These are phyloP conservation scores for Hericium rajendrae DNA, from an alignment of 768 basidiomycete genomes.

Conservation along the genomic window DNA sequence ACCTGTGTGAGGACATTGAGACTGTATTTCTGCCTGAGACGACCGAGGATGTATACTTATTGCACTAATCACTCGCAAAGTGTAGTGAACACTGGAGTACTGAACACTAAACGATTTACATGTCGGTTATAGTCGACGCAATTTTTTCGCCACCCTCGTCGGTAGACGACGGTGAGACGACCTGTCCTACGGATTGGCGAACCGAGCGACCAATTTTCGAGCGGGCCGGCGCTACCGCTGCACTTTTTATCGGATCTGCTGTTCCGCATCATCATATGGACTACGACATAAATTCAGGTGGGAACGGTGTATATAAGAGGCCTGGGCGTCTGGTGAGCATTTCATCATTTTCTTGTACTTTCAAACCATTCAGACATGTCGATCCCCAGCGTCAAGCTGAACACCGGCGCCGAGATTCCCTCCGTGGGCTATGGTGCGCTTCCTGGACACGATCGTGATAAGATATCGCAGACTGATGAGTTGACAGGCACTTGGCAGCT, in stretches of 20 bases:
- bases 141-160: too few species aligned
- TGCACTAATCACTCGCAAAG: background rate
- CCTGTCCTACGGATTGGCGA: too few species aligned
- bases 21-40: too few species aligned
- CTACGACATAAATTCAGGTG: background rate
- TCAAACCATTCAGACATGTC: background rate
- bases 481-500: constrained; percentile 75
- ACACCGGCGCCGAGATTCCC: constrained; percentile 3
- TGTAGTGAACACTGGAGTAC: background rate
- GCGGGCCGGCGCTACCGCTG: background rate
- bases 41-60: too few species aligned
- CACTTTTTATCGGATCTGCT: background rate
- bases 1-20: background rate
- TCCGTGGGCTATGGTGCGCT: background rate
- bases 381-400: background rate
- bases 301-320: background rate
- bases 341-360: too few species aligned
- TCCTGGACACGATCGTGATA: background rate
- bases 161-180: too few species aligned
- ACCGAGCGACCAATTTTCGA: too few species aligned
- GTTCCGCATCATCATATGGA: background rate
- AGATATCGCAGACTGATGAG: background rate
- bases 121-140: too few species aligned
- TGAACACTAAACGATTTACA: too few species aligned
- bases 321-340: too few species aligned